Conservation (phyloP, 2,329 filamentous ascomycete genomes). For the Phialophora expanda region DNA sequence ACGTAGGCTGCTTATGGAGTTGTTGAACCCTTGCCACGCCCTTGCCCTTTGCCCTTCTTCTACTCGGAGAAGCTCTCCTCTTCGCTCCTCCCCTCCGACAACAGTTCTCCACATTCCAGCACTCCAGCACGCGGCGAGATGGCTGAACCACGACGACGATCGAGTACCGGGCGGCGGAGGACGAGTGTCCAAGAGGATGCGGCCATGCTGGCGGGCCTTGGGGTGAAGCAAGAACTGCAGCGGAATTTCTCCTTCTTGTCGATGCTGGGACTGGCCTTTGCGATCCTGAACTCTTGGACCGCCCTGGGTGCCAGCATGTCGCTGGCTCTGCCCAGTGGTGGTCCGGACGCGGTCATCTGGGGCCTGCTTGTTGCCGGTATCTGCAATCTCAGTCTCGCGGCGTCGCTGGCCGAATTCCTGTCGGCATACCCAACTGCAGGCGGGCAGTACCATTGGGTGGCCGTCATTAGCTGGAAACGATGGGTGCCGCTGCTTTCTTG, state of each 20-base stretch:
- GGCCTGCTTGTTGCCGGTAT: constrained; percentile 65
- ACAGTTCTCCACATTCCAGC: background rate
- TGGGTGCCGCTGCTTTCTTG: constrained; percentile 68
- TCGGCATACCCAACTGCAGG: constrained; percentile 55
- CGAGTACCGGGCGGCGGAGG: constrained; percentile 21
- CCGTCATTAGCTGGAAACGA: constrained; percentile 63
- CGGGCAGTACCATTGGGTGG: constrained; percentile 74
- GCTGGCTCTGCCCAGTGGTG: constrained; percentile 71
- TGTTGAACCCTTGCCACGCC: constrained; percentile 12
- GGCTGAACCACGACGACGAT: constrained; percentile 21
- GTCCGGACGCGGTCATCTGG: constrained; percentile 74
- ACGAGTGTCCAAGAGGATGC: constrained; percentile 49
- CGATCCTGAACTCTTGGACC: constrained; percentile 69
- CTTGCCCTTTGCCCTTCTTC: background rate
- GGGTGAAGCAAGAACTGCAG: constrained; percentile 63
- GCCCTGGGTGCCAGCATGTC: constrained; percentile 64
- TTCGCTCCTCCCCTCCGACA: background rate
- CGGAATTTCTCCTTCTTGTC: constrained; percentile 64
- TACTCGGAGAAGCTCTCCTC: background rate
- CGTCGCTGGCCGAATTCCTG: constrained; percentile 73
- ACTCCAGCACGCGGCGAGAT: background rate
- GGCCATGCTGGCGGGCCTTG: constrained; percentile 60
- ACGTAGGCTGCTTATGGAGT: constrained; percentile 24
- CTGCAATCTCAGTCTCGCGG: constrained; percentile 72
- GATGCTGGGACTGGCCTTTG: constrained; percentile 67